Evolutionary conservation across 805 yeast species (phyloP), one percentile per base, ranked within the genome.

Genomic region (Starmerella ratchasimensis): DNA sequence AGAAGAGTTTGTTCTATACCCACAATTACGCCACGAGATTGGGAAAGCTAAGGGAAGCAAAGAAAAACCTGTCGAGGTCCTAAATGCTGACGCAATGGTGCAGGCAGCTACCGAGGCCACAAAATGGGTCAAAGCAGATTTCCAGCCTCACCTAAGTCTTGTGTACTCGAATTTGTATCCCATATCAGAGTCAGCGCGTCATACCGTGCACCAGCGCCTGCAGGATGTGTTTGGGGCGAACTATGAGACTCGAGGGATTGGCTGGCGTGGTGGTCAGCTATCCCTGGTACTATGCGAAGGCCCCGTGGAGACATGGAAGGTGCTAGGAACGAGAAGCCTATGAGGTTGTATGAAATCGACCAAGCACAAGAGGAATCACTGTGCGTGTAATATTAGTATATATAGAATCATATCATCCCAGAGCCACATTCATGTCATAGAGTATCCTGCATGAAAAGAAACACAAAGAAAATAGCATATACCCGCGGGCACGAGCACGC

Each of bases 211-310:
- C 41, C 74, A 76, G 10, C 59, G 88, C 45, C 66, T 80, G 4
- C 72, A 68, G 49, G 88, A 80, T 53, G 68, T 72, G 28, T 62
- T 80, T 47, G 75, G 74, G 30, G 66, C 66, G 26, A 53, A 62
- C 37, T 64, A 58, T 29, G 58, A 55, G 19, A 45, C 49, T 13
- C 44, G 53, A 13, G 60, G 60, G 11, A 52, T 70, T 19, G 71
- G 72, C 3, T 80, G 90, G 90, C 68, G 65, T 32, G 72, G 76
- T 6, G 80, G 82, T 2, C 75, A 78, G 6, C 62, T 76, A 18
- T 71, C 76, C 46, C 65, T 80, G 37, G 81, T 80, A 5, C 63
- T 64, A 15, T 76, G 84, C 50, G 78, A 72, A 47, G 88, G 88
- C 0, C 80, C 78, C 4, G 74, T 74, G 5, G 68, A 64, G 32